phyloP scores from a whole-genome alignment of 345 rosid genomes.

The Raphanus raphanistrum region DNA sequence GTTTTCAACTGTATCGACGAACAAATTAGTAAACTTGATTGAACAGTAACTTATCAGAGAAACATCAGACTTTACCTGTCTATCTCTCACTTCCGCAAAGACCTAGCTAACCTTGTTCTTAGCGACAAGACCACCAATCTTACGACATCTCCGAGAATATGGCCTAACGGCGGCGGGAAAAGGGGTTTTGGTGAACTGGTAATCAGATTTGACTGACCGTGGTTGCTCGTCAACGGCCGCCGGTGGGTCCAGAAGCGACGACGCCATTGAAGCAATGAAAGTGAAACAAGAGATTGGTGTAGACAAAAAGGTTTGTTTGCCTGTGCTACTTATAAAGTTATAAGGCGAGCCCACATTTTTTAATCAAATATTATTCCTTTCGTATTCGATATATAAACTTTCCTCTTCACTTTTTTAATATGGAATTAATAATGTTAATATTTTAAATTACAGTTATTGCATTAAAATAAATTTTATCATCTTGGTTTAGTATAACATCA shows the following conservation, averaged over 20 bases:
- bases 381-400: not conserved
- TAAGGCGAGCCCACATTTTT: not conserved
- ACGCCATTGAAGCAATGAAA: conserved; percentile 20
- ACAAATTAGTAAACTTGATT: not conserved
- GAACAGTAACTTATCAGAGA: not conserved
- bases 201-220: conserved; percentile 1
- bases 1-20: not conserved
- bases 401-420: not conserved
- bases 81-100: not conserved
- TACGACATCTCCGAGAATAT: not conserved
- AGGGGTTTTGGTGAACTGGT: not conserved
- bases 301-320: not conserved
- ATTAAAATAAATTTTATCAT: not conserved
- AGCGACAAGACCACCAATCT: not conserved
- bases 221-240: conserved; percentile 6
- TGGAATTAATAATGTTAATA: not conserved
- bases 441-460: not conserved
- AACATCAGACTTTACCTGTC: not conserved
- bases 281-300: conserved; percentile 21
- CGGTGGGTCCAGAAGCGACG: conserved; percentile 12
- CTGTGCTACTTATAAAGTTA: not conserved
- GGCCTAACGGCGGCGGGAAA: conserved; percentile 1
- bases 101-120: not conserved
- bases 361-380: not conserved
- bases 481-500: not conserved